phyloP scores from a whole-genome alignment of 2,329 filamentous ascomycete genomes.

The Metarhizium guizhouense region DNA sequence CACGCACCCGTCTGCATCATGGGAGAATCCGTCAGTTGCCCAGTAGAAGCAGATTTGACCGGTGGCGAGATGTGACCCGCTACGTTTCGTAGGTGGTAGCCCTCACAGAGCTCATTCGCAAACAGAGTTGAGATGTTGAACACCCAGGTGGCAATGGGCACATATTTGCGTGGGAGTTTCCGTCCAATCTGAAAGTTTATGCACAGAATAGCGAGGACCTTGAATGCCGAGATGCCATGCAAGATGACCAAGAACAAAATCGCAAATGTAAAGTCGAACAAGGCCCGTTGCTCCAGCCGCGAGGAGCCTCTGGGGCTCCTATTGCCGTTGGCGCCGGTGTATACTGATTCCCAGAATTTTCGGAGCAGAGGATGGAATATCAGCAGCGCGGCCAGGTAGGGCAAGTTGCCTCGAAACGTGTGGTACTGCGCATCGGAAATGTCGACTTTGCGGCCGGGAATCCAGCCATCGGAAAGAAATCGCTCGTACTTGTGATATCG shows the following conservation, averaged over 20 bases:
- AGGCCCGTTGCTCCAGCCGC: slow-evolving; percentile 59
- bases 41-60: background rate
- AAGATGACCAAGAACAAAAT: slow-evolving; percentile 67
- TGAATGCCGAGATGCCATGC: slow-evolving; percentile 78
- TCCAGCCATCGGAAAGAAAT: slow-evolving; percentile 75
- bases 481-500: slow-evolving; percentile 67
- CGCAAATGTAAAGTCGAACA: slow-evolving; percentile 79
- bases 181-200: slow-evolving; percentile 76
- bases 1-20: slow-evolving; percentile 56
- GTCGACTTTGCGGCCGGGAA: slow-evolving; percentile 86
- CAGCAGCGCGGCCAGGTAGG: slow-evolving; percentile 66
- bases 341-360: slow-evolving; percentile 55
- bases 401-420: slow-evolving; percentile 77
- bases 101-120: slow-evolving; percentile 74
- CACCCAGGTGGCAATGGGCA: slow-evolving; percentile 73
- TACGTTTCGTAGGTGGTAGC: slow-evolving; percentile 64
- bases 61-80: slow-evolving; percentile 38
- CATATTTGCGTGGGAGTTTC: slow-evolving; percentile 55
- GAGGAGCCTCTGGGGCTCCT: slow-evolving; percentile 37
- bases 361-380: slow-evolving; percentile 72
- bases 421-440: slow-evolving; percentile 83
- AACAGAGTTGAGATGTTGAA: slow-evolving; percentile 86
- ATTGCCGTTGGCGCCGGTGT: slow-evolving; percentile 24
- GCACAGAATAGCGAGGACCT: slow-evolving; percentile 72
- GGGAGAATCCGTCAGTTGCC: slow-evolving; percentile 22